Percentiles rank a stretch among this genome's conserved stretches.
These are phyloP conservation scores for Eimeria brunetti DNA, from an alignment of 169 alveolate species.

Conservation along the genomic window DNA sequence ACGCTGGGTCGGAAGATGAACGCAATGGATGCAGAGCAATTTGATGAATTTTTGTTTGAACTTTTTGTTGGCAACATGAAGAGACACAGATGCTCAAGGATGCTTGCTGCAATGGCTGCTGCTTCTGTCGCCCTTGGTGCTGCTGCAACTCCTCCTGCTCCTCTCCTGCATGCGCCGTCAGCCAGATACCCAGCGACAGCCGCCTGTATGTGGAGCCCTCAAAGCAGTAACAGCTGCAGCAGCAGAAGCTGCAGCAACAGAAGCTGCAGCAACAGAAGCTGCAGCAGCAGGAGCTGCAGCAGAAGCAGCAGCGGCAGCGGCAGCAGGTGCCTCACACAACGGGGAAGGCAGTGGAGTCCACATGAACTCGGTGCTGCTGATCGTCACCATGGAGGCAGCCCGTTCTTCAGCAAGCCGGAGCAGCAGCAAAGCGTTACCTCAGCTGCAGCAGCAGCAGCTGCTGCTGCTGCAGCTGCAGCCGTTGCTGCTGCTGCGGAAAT, in stretches of 20 bases:
- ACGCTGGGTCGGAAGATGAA: slow-evolving; percentile 11
- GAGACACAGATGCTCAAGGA: slow-evolving; percentile 21
- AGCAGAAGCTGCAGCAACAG: slow-evolving; percentile 40
- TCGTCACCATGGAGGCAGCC: slow-evolving; percentile 2
- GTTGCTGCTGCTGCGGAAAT: background rate
- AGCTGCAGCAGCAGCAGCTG: background rate
- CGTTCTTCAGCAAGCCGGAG: background rate
- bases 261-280: no score
- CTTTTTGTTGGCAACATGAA: slow-evolving; percentile 5
- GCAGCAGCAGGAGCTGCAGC: slow-evolving; percentile 3
- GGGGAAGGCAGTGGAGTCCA: background rate
- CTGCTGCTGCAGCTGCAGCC: background rate
- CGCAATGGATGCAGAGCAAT: slow-evolving; percentile 1
- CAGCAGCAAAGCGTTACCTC: background rate
- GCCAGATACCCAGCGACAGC: background rate
- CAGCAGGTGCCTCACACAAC: no score
- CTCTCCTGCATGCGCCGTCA: background rate
- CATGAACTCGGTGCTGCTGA: background rate
- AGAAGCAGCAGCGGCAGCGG: no score
- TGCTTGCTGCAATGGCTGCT: slow-evolving; percentile 70
- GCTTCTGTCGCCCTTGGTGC: slow-evolving; percentile 29
- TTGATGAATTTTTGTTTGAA: slow-evolving; percentile 35
- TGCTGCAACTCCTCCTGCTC: background rate
- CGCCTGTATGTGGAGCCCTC: background rate
- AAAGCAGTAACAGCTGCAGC: slow-evolving; percentile 39